These are phyloP conservation scores for Penicillium concentricum DNA, from an alignment of 2,329 filamentous ascomycete genomes.

Conservation along the genomic window DNA sequence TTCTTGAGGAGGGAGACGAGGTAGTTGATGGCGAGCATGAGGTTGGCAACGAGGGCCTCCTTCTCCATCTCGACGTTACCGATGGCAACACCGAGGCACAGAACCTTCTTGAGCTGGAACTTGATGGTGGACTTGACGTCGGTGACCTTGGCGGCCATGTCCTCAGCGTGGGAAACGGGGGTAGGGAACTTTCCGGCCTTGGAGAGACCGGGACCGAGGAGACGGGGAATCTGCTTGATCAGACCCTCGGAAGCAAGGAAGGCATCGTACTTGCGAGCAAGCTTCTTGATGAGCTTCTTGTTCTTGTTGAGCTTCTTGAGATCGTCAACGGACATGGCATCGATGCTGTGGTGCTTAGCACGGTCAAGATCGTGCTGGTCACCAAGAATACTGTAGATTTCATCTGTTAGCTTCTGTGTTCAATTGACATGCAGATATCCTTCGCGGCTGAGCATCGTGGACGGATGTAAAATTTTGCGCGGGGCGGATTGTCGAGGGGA, in stretches of 20 bases:
- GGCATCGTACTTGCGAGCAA: conserved; percentile 99
- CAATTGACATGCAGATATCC: neutral
- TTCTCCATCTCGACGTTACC: conserved; percentile 97
- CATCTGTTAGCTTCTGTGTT: neutral
- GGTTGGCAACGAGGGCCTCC: conserved; percentile 96
- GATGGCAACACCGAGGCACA: conserved; percentile 99
- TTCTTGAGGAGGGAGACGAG: conserved; percentile 99
- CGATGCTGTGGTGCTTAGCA: conserved; percentile 98
- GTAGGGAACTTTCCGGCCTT: conserved; percentile 99
- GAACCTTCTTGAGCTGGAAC: conserved; percentile 99
- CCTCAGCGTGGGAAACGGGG: conserved; percentile 94
- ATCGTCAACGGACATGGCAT: conserved; percentile 97
- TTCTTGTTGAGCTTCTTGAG: conserved; percentile 99
- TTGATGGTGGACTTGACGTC: conserved; percentile 99
- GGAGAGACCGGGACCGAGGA: conserved; percentile 96
- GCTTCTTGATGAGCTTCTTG: conserved; percentile 99
- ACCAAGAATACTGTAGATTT: conserved; percentile 67
- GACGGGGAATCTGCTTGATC: conserved; percentile 99
- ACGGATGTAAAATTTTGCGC: neutral
- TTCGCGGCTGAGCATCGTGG: neutral
- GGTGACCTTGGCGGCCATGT: conserved; percentile 91
- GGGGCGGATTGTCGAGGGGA: neutral
- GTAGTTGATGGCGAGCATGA: conserved; percentile 99
- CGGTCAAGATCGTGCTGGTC: conserved; percentile 99
- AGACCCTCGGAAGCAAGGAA: conserved; percentile 96